These are phyloP conservation scores for Lotmaria passim DNA, from an alignment of 208 protist species.

Conservation along the genomic window DNA sequence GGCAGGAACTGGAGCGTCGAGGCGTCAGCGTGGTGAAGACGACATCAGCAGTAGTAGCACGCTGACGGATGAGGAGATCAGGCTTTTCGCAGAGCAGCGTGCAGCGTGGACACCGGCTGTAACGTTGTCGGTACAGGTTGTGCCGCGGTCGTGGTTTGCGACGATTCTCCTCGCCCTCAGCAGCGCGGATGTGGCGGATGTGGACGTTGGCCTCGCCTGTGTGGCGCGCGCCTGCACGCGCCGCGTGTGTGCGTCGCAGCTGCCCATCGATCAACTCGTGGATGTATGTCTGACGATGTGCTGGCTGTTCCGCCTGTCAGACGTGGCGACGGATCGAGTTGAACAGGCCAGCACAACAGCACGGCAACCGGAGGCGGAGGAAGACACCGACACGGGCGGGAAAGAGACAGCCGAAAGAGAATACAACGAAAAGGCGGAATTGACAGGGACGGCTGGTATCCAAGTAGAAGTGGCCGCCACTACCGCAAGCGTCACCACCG, in stretches of 20 bases:
- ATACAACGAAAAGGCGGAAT: too few species aligned
- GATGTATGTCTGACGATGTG: constrained; percentile 65
- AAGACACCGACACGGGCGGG: neutral
- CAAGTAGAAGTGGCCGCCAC: too few species aligned
- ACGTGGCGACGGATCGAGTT: constrained; percentile 8
- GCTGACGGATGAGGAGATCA: constrained; percentile 8
- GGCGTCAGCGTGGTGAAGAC: too few species aligned
- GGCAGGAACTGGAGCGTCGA: neutral
- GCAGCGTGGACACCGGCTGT: constrained; percentile 55
- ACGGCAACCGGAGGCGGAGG: neutral
- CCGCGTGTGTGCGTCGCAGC: constrained; percentile 34
- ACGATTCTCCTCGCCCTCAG: constrained; percentile 56
- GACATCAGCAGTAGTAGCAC: neutral
- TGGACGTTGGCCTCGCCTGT: constrained; percentile 48
- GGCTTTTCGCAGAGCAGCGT: constrained; percentile 23
- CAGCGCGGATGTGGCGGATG: constrained; percentile 45
- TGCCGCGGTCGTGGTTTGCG: constrained; percentile 57
- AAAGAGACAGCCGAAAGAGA: too few species aligned
- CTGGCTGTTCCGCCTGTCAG: constrained; percentile 33
- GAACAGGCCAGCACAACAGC: neutral
- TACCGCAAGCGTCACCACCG: neutral
- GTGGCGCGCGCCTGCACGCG: constrained; percentile 45
- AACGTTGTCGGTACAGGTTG: constrained; percentile 46
- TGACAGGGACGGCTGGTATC: too few species aligned
- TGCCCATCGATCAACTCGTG: constrained; percentile 50